phyloP scores from a whole-genome alignment of 176 grass and related monocot species.

The Oryza coarctata region DNA sequence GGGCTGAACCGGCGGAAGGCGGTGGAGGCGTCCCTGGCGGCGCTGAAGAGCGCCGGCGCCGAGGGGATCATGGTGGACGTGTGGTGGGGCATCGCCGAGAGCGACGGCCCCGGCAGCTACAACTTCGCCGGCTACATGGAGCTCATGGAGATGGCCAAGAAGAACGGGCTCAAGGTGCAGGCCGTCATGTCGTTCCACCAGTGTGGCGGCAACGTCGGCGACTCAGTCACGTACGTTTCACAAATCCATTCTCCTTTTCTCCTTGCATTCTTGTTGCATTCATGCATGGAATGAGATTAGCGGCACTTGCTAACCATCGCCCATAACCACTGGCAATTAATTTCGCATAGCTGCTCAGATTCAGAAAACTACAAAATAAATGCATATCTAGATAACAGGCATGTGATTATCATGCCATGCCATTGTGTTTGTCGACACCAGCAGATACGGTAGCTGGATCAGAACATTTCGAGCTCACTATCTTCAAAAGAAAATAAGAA shows the following conservation, averaged over 20 bases:
- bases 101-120: conserved; percentile 46
- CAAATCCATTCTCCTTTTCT: background rate
- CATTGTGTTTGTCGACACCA: background rate
- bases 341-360: background rate
- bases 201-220: conserved; percentile 82
- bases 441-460: background rate
- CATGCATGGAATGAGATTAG: background rate
- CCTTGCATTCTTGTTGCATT: background rate
- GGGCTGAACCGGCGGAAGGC: conserved; percentile 52
- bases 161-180: conserved; percentile 67
- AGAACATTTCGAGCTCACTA: background rate
- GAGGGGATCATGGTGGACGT: conserved; percentile 70
- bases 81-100: conserved; percentile 71
- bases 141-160: conserved; percentile 66
- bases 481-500: background rate
- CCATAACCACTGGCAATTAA: background rate
- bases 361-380: background rate
- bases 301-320: background rate
- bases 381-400: background rate
- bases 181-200: conserved; percentile 94
- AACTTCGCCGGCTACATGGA: conserved; percentile 63
- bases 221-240: conserved; percentile 35
- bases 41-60: conserved; percentile 55
- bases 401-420: background rate
- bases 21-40: conserved; percentile 47